phyloP scores from a whole-genome alignment of 768 basidiomycete genomes.

The Psilocybe cubensis region DNA sequence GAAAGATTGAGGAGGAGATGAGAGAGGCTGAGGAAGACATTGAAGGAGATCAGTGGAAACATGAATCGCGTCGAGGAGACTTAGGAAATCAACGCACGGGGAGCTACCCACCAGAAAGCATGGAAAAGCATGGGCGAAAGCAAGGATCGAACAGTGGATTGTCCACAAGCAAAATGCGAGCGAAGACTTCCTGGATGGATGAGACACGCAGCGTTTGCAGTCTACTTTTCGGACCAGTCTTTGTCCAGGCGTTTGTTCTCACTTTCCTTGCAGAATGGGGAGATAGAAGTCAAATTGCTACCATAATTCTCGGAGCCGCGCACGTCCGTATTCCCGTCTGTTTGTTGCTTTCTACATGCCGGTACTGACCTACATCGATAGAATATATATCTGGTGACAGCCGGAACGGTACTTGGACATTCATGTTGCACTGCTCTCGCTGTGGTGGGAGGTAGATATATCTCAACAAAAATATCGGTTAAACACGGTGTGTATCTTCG shows the following conservation, averaged over 20 bases:
- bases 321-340: constrained; percentile 59
- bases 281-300: constrained; percentile 95
- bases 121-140: constrained; percentile 77
- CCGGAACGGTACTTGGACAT: constrained; percentile 92
- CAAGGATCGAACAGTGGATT: neutral
- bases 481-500: constrained; percentile 90
- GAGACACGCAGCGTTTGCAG: constrained; percentile 83
- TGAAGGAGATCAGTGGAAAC: constrained; percentile 70
- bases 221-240: constrained; percentile 86
- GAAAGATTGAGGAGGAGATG: constrained; percentile 93
- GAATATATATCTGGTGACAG: constrained; percentile 91
- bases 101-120: constrained; percentile 68
- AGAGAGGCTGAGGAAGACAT: constrained; percentile 96
- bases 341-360: neutral
- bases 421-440: constrained; percentile 86
- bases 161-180: constrained; percentile 10
- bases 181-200: constrained; percentile 43
- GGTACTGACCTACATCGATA: constrained; percentile 30
- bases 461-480: constrained; percentile 93
- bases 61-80: constrained; percentile 41
- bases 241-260: constrained; percentile 92
- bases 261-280: constrained; percentile 99
- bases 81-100: constrained; percentile 28
- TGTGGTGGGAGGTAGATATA: constrained; percentile 90
- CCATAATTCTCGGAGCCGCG: constrained; percentile 93